These are phyloP conservation scores for Beauveria brongniartii DNA, from an alignment of 2,329 filamentous ascomycete species.

Conservation along the genomic window DNA sequence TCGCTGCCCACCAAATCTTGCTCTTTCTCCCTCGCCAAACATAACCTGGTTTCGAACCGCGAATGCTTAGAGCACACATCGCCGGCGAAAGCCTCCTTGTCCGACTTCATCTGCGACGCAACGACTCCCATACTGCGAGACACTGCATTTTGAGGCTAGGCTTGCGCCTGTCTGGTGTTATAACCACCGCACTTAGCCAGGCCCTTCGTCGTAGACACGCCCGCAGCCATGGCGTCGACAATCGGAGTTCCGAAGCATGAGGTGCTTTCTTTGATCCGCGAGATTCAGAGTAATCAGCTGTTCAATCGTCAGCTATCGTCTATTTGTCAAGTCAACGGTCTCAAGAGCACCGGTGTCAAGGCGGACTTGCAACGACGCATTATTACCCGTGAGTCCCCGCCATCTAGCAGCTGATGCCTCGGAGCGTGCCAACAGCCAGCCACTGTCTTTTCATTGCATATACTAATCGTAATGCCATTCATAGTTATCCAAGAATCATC, in stretches of 20 bases:
- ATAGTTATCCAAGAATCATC: slow-evolving; percentile 35
- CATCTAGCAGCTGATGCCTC: neutral
- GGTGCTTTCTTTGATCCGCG: slow-evolving; percentile 35
- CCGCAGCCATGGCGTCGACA: slow-evolving; percentile 19
- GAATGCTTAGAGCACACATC: neutral
- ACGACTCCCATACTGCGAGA: neutral
- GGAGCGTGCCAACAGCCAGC: neutral
- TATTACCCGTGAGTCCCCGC: slow-evolving; percentile 57
- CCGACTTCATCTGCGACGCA: neutral
- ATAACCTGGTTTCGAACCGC: neutral
- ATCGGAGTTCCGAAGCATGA: slow-evolving; percentile 30
- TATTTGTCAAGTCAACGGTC: slow-evolving; percentile 66
- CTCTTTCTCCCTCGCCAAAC: neutral
- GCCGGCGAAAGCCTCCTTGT: neutral
- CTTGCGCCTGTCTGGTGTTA: slow-evolving; percentile 3
- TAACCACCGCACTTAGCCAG: neutral
- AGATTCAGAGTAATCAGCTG: slow-evolving; percentile 35
- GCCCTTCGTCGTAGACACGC: slow-evolving; percentile 1
- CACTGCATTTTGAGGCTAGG: neutral
- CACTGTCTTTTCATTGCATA: neutral
- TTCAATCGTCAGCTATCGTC: slow-evolving; percentile 61
- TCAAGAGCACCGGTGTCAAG: slow-evolving; percentile 79
- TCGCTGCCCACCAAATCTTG: neutral
- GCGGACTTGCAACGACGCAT: slow-evolving; percentile 72
- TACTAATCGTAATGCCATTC: neutral